Evolutionary conservation across 306 rosid species (phyloP).

Genomic region (Dryas alaskensis): DNA sequence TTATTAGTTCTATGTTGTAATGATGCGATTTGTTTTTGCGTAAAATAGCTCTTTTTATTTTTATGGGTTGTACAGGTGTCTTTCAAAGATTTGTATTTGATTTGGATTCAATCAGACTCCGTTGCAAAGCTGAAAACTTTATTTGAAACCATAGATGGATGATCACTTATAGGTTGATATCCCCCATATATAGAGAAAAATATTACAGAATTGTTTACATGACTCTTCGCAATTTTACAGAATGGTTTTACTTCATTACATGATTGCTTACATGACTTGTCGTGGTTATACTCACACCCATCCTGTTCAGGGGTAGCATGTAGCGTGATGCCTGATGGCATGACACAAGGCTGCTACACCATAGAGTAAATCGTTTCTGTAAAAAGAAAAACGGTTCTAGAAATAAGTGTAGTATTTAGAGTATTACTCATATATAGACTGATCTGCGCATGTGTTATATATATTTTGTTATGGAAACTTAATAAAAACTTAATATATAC

Average conservation of each 20-base stretch:
- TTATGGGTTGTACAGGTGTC: neutral
- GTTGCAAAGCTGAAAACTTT: neutral
- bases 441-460: neutral
- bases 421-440: neutral
- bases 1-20: neutral
- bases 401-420: neutral
- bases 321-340: neutral
- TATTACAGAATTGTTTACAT: neutral
- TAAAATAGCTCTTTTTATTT: neutral
- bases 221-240: neutral
- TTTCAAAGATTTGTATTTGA: slow-evolving; percentile 3
- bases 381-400: neutral
- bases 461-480: no score
- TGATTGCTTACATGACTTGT: neutral
- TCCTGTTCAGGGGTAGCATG: neutral
- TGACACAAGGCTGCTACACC: neutral
- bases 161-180: neutral
- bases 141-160: neutral
- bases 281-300: neutral
- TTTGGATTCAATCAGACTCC: neutral
- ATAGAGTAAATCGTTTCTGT: neutral
- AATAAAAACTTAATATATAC: no score
- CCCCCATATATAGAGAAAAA: neutral
- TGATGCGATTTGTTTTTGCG: neutral
- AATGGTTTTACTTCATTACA: neutral